Evolutionary conservation across 352 stramenopile species (phyloP), one percentile per base, ranked within the genome.

Genomic region (Phytophthora pisi): DNA sequence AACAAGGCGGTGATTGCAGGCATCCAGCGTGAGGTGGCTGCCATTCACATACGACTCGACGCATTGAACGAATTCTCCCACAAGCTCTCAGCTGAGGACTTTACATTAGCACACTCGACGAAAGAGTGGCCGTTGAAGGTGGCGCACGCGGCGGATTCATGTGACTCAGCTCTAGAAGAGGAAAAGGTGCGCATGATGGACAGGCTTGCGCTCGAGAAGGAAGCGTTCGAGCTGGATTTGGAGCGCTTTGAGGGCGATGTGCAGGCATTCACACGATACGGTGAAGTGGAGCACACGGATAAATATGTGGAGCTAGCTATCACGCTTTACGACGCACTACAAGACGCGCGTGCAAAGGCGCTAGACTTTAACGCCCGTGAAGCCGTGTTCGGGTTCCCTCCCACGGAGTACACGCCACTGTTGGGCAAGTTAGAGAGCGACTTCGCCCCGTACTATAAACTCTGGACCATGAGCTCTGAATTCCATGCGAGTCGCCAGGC

Each of bases 161-260:
- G 89, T 50, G 90, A 98, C 55, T 93, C 90, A 5, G 89, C 89
- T 15, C 75, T 97, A 1, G 92, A 97, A 53, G 87, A 96, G 68
- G 91, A 97, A 65, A 98, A 98, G 57, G 85, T 97, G 36, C 83
- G 90, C 28, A 98, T 98, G 93, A 98, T 98, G 91, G 94, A 98
- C 73, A 91, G 89, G 16, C 75, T 98, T 18, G 84, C 90, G 23
- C 69, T 98, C 2, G 92, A 98, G 67, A 98, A 98, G 66, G 91
- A 96, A 36, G 74, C 80, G 1, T 95, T 96, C 45, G 86, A 95
- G 52, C 40, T 89, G 11, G 86, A 96, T 52, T n/a, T 96, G 8
- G 87, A 98, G 58, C 75, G 79, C 2, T 98, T 98, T 61, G 87
- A 98, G 57, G 82, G 90, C 56, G 87, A 97, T 0, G 85, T 98